Conservation (phyloP, 2,329 filamentous ascomycete genomes). For the Epichloe aotearoae region DNA sequence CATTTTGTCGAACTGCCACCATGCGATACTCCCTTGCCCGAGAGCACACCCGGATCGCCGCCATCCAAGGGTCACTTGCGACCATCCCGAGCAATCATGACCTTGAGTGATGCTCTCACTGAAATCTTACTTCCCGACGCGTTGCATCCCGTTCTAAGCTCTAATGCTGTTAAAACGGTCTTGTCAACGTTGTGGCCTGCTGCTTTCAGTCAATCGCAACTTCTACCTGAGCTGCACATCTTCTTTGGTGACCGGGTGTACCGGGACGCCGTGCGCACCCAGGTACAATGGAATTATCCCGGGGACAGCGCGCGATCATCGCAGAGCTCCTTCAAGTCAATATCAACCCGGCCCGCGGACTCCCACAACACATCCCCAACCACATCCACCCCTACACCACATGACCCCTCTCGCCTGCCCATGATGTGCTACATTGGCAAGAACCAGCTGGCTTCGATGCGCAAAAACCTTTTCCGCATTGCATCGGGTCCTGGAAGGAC, state of each 20-base stretch:
- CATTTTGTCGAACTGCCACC: conserved; percentile 30
- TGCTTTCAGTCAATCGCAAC: conserved; percentile 16
- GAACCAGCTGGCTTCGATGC: conserved; percentile 30
- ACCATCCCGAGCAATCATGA: conserved; percentile 29
- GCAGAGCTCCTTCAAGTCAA: conserved; percentile 21
- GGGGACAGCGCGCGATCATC: conserved; percentile 12
- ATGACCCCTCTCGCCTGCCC: conserved; percentile 15
- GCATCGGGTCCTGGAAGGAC: conserved; percentile 24
- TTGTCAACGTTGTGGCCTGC: conserved; percentile 32
- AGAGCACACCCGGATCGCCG: conserved; percentile 17
- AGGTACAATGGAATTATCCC: conserved; percentile 36
- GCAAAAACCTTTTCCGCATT: conserved; percentile 34
- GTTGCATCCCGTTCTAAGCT: conserved; percentile 21
- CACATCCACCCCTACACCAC: conserved; percentile 7
- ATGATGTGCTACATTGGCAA: conserved; percentile 36
- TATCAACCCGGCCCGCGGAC: conserved; percentile 23
- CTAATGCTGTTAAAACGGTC: conserved; percentile 29
- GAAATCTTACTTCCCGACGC: conserved; percentile 24
- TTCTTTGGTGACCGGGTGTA: conserved; percentile 35
- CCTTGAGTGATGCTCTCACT: conserved; percentile 30
- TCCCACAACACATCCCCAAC: conserved; percentile 12
- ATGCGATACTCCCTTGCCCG: conserved; percentile 28
- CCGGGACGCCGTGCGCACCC: conserved; percentile 31
- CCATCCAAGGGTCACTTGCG: conserved; percentile 23
- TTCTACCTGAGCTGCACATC: conserved; percentile 30